Base-by-base conservation (phyloP, 1,139 yeast species). In the Hansenula lynferdii region DNA sequence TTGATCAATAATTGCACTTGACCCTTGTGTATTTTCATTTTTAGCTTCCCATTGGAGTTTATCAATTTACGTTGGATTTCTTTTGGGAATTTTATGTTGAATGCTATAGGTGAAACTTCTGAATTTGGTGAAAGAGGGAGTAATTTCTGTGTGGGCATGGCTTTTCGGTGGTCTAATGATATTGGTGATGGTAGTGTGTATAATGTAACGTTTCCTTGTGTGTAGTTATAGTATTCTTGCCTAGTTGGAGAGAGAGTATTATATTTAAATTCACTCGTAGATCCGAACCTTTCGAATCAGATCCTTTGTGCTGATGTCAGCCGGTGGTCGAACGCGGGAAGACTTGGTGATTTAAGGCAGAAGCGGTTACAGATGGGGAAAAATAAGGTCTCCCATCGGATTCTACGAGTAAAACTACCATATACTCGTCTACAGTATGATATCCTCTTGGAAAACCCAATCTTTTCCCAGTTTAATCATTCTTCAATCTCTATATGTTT, bases 11-110 rank as follows among this genome's bases (percentile, higher is more conserved):
- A 34, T 3, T 36, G 26, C 17, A 37, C n/a, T 17, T 33, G 27
- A 15, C 48, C 48, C 23, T 41, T 39, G 34, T 39, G 36, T 10
- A 44, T 38, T 2, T 41, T 16, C 19, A 44, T 37, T 27, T 41
- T 42, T 27, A 44, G 3, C 11, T 27, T 36, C 12, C 11, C 12
- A 5, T 16, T 27, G 16, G 39, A 22, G 18, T 24, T 14, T n/a
- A 30, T 20, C n/a, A 42, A 35, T 16, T 31, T 29, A 8, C 29
- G 33, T 18, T 37, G 37, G n/a, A 40, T 27, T 24, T 41, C 45
- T 2, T 28, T 19, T 4, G 39, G 18, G 16, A 44, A 8, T 17
- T 26, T 34, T 30, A 44, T 7, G 19, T 36, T 19, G 31, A 40
- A 44, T 1, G 36, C 37, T 17, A 40, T 40, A 3, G n/a, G n/a